phyloP scores from a whole-genome alignment of 257 asterid genomes.

The Prunella vulgaris region DNA sequence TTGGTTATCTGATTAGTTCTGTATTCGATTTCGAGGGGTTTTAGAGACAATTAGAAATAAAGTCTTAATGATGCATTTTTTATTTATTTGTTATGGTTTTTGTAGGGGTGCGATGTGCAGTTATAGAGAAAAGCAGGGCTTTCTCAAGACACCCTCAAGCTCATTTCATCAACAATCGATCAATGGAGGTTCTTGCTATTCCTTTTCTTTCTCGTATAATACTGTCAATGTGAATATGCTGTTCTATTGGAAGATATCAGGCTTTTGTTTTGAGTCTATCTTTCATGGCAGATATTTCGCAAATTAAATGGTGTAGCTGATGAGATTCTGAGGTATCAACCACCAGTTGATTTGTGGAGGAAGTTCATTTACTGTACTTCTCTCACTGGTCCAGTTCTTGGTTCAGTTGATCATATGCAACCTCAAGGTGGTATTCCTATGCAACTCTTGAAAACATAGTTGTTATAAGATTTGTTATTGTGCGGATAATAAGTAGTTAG shows the following conservation, averaged over 20 bases:
- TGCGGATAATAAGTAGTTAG: background rate
- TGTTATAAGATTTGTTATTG: background rate
- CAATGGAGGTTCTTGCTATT: constrained; percentile 75
- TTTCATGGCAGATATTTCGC: constrained; percentile 61
- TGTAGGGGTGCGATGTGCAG: constrained; percentile 74
- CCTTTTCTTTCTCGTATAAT: background rate
- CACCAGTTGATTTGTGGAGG: constrained; percentile 94
- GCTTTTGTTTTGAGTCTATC: constrained; percentile 37
- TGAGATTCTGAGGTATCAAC: constrained; percentile 70
- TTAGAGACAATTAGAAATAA: background rate
- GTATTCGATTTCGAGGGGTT: background rate
- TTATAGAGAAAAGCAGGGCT: constrained; percentile 65
- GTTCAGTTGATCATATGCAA: constrained; percentile 85
- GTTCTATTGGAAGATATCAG: constrained; percentile 6
- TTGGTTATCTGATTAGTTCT: background rate
- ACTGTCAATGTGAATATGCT: background rate
- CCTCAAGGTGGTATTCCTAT: constrained; percentile 61
- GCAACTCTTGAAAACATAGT: background rate
- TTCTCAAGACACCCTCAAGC: constrained; percentile 93
- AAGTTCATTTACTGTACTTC: constrained; percentile 88
- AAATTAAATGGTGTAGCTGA: constrained; percentile 80
- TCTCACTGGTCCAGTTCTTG: constrained; percentile 75
- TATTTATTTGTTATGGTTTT: too few species aligned
- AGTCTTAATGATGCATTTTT: background rate
- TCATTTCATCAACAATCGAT: constrained; percentile 85